phyloP scores from a whole-genome alignment of 768 basidiomycete species.

The Kondoa malvinella region DNA sequence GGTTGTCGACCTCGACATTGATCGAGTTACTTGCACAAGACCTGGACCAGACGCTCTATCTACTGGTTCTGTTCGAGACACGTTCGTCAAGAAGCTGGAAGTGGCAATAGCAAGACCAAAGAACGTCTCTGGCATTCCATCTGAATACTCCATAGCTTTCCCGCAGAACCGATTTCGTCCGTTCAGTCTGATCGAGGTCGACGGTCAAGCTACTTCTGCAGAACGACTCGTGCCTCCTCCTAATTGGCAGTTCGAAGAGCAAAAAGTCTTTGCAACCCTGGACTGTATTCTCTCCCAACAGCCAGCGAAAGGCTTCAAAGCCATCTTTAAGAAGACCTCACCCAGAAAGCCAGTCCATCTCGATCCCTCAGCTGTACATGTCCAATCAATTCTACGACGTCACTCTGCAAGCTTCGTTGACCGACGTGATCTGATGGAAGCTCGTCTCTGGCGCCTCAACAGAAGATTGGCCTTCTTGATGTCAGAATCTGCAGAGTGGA shows the following conservation, averaged over 20 bases:
- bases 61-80: slow-evolving; percentile 16
- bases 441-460: slow-evolving; percentile 7
- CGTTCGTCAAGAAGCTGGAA: slow-evolving; percentile 16
- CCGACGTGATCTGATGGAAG: slow-evolving; percentile 47
- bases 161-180: slow-evolving; percentile 21
- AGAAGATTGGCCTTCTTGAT: slow-evolving; percentile 8
- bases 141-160: slow-evolving; percentile 20
- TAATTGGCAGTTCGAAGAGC: slow-evolving; percentile 21
- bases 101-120: slow-evolving; percentile 12
- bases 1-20: slow-evolving; percentile 62
- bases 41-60: slow-evolving; percentile 10
- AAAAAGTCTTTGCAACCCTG: slow-evolving; percentile 6
- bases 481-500: slow-evolving; percentile 10
- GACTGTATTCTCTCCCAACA: slow-evolving; percentile 10
- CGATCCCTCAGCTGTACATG: slow-evolving; percentile 11
- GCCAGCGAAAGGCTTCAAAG: slow-evolving; percentile 4
- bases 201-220: slow-evolving; percentile 10
- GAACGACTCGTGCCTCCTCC: slow-evolving; percentile 18
- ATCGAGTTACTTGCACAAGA: slow-evolving; percentile 20
- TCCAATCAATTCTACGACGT: slow-evolving; percentile 33
- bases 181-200: slow-evolving; percentile 17
- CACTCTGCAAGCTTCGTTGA: slow-evolving; percentile 75
- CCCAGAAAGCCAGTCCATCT: background rate
- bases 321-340: slow-evolving; percentile 7
- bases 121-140: slow-evolving; percentile 12